phyloP scores from a whole-genome alignment of 192 early-diverging fungal genomes.

The Backusella tuberculispora region DNA sequence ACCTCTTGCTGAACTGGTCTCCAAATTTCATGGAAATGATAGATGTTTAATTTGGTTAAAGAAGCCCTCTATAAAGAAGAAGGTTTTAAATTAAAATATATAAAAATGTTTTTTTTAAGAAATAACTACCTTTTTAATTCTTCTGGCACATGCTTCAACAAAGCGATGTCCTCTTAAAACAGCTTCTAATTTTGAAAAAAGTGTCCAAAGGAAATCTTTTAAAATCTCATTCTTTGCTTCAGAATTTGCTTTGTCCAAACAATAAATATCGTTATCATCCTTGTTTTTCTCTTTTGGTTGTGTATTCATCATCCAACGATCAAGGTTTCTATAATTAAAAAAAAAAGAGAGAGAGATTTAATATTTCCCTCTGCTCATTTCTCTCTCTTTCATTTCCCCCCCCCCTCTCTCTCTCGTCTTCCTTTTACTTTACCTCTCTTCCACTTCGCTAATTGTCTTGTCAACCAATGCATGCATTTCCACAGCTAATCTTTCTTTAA shows the following conservation, averaged over 20 bases:
- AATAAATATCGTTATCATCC: slow-evolving; percentile 50
- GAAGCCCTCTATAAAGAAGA: neutral
- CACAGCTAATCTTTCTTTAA: slow-evolving; percentile 68
- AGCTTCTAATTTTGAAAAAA: slow-evolving; percentile 77
- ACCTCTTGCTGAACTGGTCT: slow-evolving; percentile 51
- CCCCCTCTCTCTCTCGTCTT: neutral
- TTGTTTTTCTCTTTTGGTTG: neutral
- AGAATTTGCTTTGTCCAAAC: slow-evolving; percentile 52
- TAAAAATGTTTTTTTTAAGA: neutral
- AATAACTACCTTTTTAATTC: slow-evolving; percentile 45
- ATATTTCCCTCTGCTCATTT: no score
- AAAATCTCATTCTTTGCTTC: slow-evolving; percentile 70
- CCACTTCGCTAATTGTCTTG: slow-evolving; percentile 71
- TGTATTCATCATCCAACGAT: neutral
- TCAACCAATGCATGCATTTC: slow-evolving; percentile 77
- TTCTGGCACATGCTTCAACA: slow-evolving; percentile 63
- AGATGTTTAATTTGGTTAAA: slow-evolving; percentile 35
- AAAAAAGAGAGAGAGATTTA: neutral
- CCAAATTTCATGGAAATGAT: slow-evolving; percentile 56
- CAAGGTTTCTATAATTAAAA: neutral
- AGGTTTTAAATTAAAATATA: neutral
- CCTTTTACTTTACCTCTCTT: slow-evolving; percentile 60
- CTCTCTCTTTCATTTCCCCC: no score
- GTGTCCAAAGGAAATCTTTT: slow-evolving; percentile 73
- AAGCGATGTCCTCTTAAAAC: slow-evolving; percentile 77